Evolutionary conservation across 2,329 filamentous ascomycete species (phyloP).

Genomic region (Clonostachys solani): DNA sequence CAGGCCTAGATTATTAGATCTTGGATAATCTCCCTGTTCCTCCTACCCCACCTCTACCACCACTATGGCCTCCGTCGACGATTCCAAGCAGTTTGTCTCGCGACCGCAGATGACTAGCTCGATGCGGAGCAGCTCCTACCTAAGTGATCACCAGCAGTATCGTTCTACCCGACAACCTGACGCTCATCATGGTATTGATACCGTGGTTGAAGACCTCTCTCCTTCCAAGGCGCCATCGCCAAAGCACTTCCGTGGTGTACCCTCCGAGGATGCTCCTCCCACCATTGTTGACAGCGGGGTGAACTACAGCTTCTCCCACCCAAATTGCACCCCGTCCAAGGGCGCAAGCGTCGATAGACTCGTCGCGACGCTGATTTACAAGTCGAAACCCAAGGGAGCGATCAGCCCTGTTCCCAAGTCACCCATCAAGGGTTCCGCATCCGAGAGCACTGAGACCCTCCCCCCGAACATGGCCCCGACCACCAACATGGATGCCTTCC

Average conservation of each 20-base stretch:
- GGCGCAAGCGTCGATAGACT: conserved; percentile 46
- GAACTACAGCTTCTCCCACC: conserved; percentile 58
- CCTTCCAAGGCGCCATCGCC: conserved; percentile 26
- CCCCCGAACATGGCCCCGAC: conserved; percentile 56
- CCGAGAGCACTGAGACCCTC: conserved; percentile 26
- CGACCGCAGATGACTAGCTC: conserved; percentile 39
- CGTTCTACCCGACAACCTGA: conserved; percentile 51
- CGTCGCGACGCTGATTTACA: conserved; percentile 63
- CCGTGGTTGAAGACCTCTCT: conserved; percentile 54
- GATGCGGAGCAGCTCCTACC: conserved; percentile 58
- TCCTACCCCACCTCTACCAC: too few relatives aligned
- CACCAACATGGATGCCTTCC: conserved; percentile 52
- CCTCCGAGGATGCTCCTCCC: conserved; percentile 53
- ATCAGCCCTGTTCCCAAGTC: conserved; percentile 20
- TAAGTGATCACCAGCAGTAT: conserved; percentile 61
- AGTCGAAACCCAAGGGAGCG: conserved; percentile 25
- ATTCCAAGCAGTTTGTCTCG: conserved; percentile 20
- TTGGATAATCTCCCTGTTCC: too few relatives aligned
- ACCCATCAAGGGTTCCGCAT: conserved; percentile 17
- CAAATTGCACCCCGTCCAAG: conserved; percentile 52
- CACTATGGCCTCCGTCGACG: not conserved
- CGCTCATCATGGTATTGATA: conserved; percentile 58
- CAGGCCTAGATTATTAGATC: too few relatives aligned
- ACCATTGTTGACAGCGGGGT: conserved; percentile 59
- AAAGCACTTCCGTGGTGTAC: conserved; percentile 55